Evolutionary conservation across 768 basidiomycete genomes (phyloP), one percentile per base, ranked within the genome.

Genomic region (Kwoniella newhampshirensis): DNA sequence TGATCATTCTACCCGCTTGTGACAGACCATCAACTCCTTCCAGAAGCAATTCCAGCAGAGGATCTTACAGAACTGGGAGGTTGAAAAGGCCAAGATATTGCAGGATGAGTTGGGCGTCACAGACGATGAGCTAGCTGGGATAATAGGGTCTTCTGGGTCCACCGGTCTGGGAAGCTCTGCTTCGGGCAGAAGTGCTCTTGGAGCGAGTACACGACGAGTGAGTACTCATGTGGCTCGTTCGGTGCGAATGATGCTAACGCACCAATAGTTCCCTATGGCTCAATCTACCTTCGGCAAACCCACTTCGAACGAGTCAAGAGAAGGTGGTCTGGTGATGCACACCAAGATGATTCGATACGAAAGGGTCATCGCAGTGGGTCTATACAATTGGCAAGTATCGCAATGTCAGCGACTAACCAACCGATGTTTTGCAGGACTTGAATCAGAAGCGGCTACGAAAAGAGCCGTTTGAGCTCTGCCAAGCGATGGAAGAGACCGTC

Each of bases 321-420:
- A 72, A 47, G 65, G 70, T 3, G 65, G 64, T 6, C 32, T 73
- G 51, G 71, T 70, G 28, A 73, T 73, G 71, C 75, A 68, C 57
- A 70, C 60, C 52, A 70, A 69, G 68, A 71, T 97, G 92, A 90
- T 97, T 87, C 86, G 85, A 12, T 99, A 97, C 74, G 89, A 93
- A 79, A 84, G 85, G 45, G 86, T 88, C 28, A 80, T 97, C 40
- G 80, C 89, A 21, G 79, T 97, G 48, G 92, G 96, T 78, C n/a
- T 76, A 80, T 36, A n/a, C 2, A 43, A 39, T 21, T 40, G 78
- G 86, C 17, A 83, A 85, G n/a, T 12, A 23, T 15, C 2, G 86
- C 84, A 17, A 84, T 81, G 4, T 89, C 86, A 1, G 51, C 27
- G 18, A 36, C 25, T 36, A 23, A 25, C n/a, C 9, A 35, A 12